These are phyloP conservation scores for Trichopus zeylanicus DNA, from an alignment of 116 monocot genomes.

Conservation along the genomic window DNA sequence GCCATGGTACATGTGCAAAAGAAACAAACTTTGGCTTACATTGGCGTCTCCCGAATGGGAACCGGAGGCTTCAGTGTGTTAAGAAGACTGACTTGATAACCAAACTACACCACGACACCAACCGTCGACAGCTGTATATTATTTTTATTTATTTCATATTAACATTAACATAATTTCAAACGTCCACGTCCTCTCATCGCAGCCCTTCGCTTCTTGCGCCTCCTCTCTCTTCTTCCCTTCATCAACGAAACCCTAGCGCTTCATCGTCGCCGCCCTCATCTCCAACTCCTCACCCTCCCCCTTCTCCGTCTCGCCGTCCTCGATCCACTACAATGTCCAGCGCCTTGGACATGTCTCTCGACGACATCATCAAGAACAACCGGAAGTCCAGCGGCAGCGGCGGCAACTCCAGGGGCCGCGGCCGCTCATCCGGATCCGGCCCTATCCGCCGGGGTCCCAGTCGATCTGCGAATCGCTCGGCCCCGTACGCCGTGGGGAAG, in stretches of 20 bases:
- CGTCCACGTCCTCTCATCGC: no score
- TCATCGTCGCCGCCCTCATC: no score
- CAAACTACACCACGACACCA: no score
- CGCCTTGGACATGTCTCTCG: constrained; percentile 71
- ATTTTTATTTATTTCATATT: no score
- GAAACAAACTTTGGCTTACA: no score
- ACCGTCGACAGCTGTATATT: no score
- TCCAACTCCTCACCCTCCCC: neutral
- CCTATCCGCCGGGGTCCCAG: constrained; percentile 43
- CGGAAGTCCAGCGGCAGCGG: constrained; percentile 42
- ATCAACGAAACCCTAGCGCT: neutral
- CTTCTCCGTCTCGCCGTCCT: neutral
- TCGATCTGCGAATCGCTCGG: constrained; percentile 32
- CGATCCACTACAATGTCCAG: constrained; percentile 25
- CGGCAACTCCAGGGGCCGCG: neutral
- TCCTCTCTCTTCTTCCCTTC: neutral
- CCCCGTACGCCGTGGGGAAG: constrained; percentile 43
- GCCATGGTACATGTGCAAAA: no score
- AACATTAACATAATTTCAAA: no score
- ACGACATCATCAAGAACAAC: constrained; percentile 82
- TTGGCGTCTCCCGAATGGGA: no score
- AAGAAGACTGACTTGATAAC: no score
- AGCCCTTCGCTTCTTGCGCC: neutral
- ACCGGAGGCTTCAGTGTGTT: no score
- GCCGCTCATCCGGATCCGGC: constrained; percentile 25